These are phyloP conservation scores for Candida suzukii DNA, from an alignment of 805 yeast genomes.

Conservation along the genomic window DNA sequence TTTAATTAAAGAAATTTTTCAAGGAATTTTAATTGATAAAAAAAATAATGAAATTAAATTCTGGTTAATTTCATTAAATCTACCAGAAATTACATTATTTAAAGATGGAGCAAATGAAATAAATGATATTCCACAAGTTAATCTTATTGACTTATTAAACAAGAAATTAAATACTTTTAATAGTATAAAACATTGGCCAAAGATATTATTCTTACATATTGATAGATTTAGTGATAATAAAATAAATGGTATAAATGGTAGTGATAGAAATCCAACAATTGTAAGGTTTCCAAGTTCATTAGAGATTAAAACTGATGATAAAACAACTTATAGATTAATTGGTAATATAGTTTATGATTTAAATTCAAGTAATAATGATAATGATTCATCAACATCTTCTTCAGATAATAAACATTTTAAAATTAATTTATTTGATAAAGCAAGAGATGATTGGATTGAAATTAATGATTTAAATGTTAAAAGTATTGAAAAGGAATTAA, in stretches of 20 bases:
- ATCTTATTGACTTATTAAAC: constrained; percentile 35
- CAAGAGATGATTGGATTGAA: constrained; percentile 47
- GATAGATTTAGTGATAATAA: constrained; percentile 41
- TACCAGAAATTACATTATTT: constrained; percentile 54
- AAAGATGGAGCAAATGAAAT: constrained; percentile 34
- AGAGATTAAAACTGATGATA: constrained; percentile 15
- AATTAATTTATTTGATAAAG: constrained; percentile 38
- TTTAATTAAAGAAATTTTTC: constrained; percentile 34
- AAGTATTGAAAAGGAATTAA: constrained; percentile 44
- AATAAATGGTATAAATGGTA: constrained; percentile 24
- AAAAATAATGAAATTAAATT: constrained; percentile 29
- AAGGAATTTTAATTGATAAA: constrained; percentile 37
- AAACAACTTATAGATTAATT: constrained; percentile 38
- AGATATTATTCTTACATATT: constrained; percentile 46
- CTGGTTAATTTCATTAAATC: constrained; percentile 49
- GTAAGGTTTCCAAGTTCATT: constrained; percentile 46
- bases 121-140: constrained; percentile 43
- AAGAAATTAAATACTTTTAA: constrained; percentile 31
- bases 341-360: constrained; percentile 41
- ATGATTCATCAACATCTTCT: no score
- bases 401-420: constrained; percentile 35
- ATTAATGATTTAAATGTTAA: constrained; percentile 45
- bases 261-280: constrained; percentile 50
- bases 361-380: not conserved
- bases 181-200: constrained; percentile 37